Evolutionary conservation across 202 grass and related monocot species (phyloP), one percentile per base, ranked within the genome.

Genomic region (Miscanthus sacchariflorus): DNA sequence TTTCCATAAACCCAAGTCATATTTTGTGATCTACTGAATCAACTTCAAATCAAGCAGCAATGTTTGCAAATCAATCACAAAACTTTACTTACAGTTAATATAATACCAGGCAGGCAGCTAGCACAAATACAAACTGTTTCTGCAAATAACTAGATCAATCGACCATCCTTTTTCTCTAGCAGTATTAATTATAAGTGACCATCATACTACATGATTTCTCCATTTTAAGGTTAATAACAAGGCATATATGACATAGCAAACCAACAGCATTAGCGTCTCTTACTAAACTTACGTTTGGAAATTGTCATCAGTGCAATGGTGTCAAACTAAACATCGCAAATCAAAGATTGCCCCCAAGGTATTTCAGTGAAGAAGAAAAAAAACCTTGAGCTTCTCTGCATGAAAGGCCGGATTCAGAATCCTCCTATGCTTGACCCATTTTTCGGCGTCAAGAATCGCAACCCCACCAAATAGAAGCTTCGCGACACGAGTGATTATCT

Each of bases 361-460:
- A 74, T 24, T 74, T 15, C 42, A 46, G 11, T 14, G 2, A 8
- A 56, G 50, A 4, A 2, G 14, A 43, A 24, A 10, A 74, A 9
- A 10, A 48, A 93, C 95, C 93, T 98, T 98, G 6, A 95, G 24
- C 49, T 92, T 98, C 68, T 98, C 93, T 11, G 80, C 18, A 83
- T 98, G 95, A 28, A 98, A 98, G 80, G 93, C 95, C 13, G 95
- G 93, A 67, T 95, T 98, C 30, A 98, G 75, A 17, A 95, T 95
- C 82, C 78, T 94, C 63, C 92, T 87, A n/a, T 89, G 93, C 4
- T 91, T 95, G 10, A 21, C 88, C 95, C 93, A 98, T 90, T 98
- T 84, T 14, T 95, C 90, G 36, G 90, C 93, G 17, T 92, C 63
- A 82, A 92, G 71, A 38, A 39, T 27, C 3, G 68, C 64, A 6